Evolutionary conservation across 2,329 filamentous ascomycete species (phyloP), one percentile per base, ranked within the genome.

Genomic region (Aspergillus sp.): DNA sequence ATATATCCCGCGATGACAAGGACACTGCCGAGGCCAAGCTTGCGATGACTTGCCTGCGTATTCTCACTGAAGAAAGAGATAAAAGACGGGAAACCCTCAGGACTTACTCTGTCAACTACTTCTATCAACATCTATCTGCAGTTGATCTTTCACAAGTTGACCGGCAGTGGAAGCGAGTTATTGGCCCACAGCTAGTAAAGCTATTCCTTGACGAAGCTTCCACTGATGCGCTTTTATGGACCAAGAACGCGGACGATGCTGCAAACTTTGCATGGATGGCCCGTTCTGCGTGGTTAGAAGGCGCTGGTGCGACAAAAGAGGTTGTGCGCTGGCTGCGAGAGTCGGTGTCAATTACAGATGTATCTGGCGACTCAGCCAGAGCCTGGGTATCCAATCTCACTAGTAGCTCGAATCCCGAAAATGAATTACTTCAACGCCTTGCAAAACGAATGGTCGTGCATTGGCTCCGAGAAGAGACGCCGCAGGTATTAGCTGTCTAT

Each of bases 101-200:
- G 15, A 49, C 58, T 2, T 63, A 63, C n/a, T 58, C 62, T 2
- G 46, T 56, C 8, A 60, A 47, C 11, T 60, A 64, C 12, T 40
- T 63, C 46, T 44, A 63, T 19, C 57, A 64, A 9, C 64, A 68
- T 43, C 52, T 69, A 12, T 55, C 58, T 12, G 52, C 60, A 3
- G 64, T 67, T 33, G 66, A 69, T 35, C 56, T 69, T 17, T 64
- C 66, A 6, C 50, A 67, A 11, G 66, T 63, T 5, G 62, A 59
- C 4, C 61, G 63, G 9, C 54, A 57, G n/a, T 64, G 59, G 43
- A 68, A 69, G 55, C 56, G 53, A 17, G 47, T 59, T 8, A 60
- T 67, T 43, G 66, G 66, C 3, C 57, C 62, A 40, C 62, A 56
- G 6, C 59, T 69, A 6, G 48, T 62, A 14, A 66, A 63, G 35